A percentile compares a stretch with the other conserved stretches of the same genome.
Conservation (phyloP, 2,329 filamentous ascomycete species). For the Ophiostoma montium region DNA sequence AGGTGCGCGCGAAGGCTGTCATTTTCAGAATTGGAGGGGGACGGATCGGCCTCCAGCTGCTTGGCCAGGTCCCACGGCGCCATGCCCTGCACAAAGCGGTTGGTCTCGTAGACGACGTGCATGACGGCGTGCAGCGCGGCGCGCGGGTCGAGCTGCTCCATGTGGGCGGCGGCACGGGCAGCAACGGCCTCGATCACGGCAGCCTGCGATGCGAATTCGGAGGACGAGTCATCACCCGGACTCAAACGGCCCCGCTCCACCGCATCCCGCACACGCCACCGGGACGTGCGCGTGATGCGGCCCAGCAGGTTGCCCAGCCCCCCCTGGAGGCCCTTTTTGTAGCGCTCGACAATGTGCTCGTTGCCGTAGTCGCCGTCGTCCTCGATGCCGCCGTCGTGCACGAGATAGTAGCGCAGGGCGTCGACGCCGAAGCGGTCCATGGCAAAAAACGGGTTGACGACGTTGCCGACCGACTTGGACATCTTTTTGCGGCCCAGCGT, state of each 20-base stretch:
- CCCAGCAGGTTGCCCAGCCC: constrained; percentile 70
- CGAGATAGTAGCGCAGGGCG: constrained; percentile 76
- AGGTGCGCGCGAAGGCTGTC: constrained; percentile 26
- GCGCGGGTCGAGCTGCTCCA: constrained; percentile 51
- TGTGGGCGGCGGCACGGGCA: constrained; percentile 32
- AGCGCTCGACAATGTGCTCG: constrained; percentile 54
- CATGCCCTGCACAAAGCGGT: constrained; percentile 49
- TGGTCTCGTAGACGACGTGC: constrained; percentile 48
- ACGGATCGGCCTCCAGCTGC: too few relatives aligned
- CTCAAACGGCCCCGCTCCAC: constrained; percentile 26
- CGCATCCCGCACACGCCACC: constrained; percentile 52
- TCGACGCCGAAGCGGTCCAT: constrained; percentile 81
- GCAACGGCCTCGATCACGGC: constrained; percentile 19
- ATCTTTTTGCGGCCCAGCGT: constrained; percentile 85
- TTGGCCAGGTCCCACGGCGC: constrained; percentile 54
- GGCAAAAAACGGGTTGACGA: constrained; percentile 87
- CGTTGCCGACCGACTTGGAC: constrained; percentile 91
- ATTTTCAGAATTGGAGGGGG: too few relatives aligned
- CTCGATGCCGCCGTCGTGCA: constrained; percentile 61
- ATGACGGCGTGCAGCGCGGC: constrained; percentile 52
- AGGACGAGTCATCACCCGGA: neutral
- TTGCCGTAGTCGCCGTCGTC: constrained; percentile 83
- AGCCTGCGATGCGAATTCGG: neutral
- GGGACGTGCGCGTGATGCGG: constrained; percentile 52
- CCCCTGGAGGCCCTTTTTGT: constrained; percentile 64